Evolutionary conservation across 768 basidiomycete species (phyloP).

Genomic region (Termitomyces sp.): DNA sequence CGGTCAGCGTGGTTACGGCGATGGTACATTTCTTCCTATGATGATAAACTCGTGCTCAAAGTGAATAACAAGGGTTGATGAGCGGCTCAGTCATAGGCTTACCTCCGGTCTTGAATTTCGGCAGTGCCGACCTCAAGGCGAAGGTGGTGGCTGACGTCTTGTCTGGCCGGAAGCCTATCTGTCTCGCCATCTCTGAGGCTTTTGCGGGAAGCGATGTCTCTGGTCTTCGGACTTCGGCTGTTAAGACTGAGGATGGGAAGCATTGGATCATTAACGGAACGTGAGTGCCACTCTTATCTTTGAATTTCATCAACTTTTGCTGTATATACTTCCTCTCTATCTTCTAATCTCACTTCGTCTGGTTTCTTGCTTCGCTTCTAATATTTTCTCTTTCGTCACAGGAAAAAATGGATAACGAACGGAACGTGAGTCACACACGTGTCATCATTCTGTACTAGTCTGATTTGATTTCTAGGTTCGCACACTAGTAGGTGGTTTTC

Average conservation of each 20-base stretch:
- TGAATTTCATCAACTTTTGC: neutral
- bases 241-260: slow-evolving; percentile 74
- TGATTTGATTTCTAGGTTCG: slow-evolving; percentile 23
- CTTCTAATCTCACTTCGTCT: neutral
- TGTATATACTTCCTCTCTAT: neutral
- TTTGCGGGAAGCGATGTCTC: slow-evolving; percentile 81
- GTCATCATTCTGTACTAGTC: neutral
- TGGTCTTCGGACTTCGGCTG: slow-evolving; percentile 69
- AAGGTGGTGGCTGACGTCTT: too few relatives aligned
- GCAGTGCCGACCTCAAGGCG: slow-evolving; percentile 45
- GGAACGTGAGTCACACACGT: slow-evolving; percentile 39
- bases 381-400: slow-evolving; percentile 8
- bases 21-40: slow-evolving; percentile 38
- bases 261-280: slow-evolving; percentile 74
- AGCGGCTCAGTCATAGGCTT: slow-evolving; percentile 79
- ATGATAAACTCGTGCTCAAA: neutral
- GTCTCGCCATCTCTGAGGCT: slow-evolving; percentile 84
- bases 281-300: slow-evolving; percentile 18
- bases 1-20: slow-evolving; percentile 73
- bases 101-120: slow-evolving; percentile 84
- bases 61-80: slow-evolving; percentile 37
- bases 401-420: slow-evolving; percentile 87
- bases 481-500: slow-evolving; percentile 32
- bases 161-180: slow-evolving; percentile 71
- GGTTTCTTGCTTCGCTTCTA: neutral